These are phyloP conservation scores for Mortierella claussenii DNA, from an alignment of 192 early-diverging fungal genomes.

Conservation along the genomic window DNA sequence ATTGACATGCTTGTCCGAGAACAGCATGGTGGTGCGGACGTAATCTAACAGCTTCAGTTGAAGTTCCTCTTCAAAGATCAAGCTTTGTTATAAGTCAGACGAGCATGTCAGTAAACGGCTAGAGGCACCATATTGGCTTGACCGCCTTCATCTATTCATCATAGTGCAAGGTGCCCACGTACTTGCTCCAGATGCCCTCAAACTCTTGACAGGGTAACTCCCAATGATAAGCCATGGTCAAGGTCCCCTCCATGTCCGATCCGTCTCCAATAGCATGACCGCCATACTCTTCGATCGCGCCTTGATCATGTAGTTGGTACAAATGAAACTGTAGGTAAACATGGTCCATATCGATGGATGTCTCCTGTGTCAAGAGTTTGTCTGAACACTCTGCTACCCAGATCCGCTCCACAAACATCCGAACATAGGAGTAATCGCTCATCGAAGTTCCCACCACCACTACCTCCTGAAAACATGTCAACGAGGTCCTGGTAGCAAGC, in stretches of 20 bases:
- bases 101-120: too few species aligned
- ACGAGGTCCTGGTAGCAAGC: neutral
- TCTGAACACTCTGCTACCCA: slow-evolving; percentile 25
- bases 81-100: too few species aligned
- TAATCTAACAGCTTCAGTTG: slow-evolving; percentile 66
- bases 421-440: slow-evolving; percentile 4
- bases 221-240: slow-evolving; percentile 62
- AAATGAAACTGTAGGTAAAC: slow-evolving; percentile 51
- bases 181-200: slow-evolving; percentile 66
- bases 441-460: neutral
- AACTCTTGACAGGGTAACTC: slow-evolving; percentile 57
- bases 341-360: neutral
- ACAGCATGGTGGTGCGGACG: slow-evolving; percentile 69
- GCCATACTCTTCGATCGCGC: slow-evolving; percentile 59
- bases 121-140: too few species aligned
- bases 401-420: slow-evolving; percentile 20
- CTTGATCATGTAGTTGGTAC: slow-evolving; percentile 59
- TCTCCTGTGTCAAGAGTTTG: neutral
- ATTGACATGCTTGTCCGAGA: slow-evolving; percentile 67
- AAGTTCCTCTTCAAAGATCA: slow-evolving; percentile 69
- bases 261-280: neutral
- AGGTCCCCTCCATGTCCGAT: slow-evolving; percentile 48
- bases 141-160: too few species aligned
- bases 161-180: too few species aligned
- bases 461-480: slow-evolving; percentile 22